Conservation (phyloP, 208 protist species). For the Wallacemonas sp. region DNA sequence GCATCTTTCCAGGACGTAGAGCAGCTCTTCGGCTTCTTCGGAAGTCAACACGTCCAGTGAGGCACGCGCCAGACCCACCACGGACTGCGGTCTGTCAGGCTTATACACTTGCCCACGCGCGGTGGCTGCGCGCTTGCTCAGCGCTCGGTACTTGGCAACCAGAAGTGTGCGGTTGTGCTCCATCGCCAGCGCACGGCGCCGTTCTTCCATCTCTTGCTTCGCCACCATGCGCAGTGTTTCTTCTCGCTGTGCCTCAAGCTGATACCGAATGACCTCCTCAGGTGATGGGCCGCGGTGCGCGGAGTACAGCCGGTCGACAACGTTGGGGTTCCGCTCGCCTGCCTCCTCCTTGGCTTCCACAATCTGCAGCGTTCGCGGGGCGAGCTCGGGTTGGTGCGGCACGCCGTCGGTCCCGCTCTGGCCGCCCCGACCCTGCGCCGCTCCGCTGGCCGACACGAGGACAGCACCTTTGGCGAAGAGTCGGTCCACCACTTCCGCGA, state of each 20-base stretch:
- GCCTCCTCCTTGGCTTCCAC: constrained; percentile 35
- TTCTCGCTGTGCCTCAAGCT: constrained; percentile 27
- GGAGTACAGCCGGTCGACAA: constrained; percentile 29
- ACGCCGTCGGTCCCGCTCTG: not conserved
- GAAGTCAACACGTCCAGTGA: constrained; percentile 52
- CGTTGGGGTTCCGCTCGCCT: constrained; percentile 40
- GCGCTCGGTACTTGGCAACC: constrained; percentile 51
- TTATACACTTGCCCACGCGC: constrained; percentile 23
- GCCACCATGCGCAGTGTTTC: constrained; percentile 18
- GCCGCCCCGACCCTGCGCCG: not conserved
- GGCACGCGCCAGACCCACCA: constrained; percentile 49
- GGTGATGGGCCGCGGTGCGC: constrained; percentile 8
- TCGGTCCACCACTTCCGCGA: constrained; percentile 61
- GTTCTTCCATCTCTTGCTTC: constrained; percentile 17
- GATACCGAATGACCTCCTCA: constrained; percentile 14
- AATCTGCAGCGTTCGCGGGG: constrained; percentile 50
- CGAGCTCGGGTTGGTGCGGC: constrained; percentile 41
- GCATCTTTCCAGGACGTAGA: constrained; percentile 40
- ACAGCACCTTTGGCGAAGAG: constrained; percentile 47
- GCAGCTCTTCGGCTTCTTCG: constrained; percentile 61
- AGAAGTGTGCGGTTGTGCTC: constrained; percentile 47
- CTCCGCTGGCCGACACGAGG: not conserved
- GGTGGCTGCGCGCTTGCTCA: constrained; percentile 18
- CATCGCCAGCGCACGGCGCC: constrained; percentile 28
- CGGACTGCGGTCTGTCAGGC: constrained; percentile 26